phyloP scores from a whole-genome alignment of 2,329 filamentous ascomycete species.

The Pyrenochaeta sp. region DNA sequence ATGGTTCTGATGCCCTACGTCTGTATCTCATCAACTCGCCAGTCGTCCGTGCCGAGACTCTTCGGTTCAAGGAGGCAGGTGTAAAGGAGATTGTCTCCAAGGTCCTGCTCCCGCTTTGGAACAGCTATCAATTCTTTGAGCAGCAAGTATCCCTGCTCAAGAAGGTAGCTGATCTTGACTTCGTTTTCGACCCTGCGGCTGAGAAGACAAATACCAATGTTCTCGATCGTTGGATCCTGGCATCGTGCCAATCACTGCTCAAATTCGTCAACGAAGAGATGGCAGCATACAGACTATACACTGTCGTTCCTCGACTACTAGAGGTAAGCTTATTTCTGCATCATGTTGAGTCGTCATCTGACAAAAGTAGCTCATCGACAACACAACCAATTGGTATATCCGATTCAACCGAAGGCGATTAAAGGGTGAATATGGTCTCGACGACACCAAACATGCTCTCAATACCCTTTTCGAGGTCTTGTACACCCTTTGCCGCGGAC shows the following conservation, averaged over 20 bases:
- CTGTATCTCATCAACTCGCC: slow-evolving; percentile 98
- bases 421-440: slow-evolving; percentile 85
- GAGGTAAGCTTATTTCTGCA: slow-evolving; percentile 45
- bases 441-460: slow-evolving; percentile 88
- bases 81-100: slow-evolving; percentile 96
- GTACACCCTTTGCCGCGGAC: slow-evolving; percentile 83
- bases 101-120: slow-evolving; percentile 91
- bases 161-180: slow-evolving; percentile 81
- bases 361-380: slow-evolving; percentile 73
- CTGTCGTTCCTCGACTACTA: slow-evolving; percentile 85
- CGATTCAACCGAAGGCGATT: slow-evolving; percentile 89
- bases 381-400: slow-evolving; percentile 99
- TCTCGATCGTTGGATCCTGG: slow-evolving; percentile 95
- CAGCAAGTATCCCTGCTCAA: slow-evolving; percentile 85
- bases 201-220: slow-evolving; percentile 84
- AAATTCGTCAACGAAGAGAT: slow-evolving; percentile 95
- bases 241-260: slow-evolving; percentile 87
- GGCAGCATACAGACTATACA: slow-evolving; percentile 76
- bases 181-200: slow-evolving; percentile 76
- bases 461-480: slow-evolving; percentile 95
- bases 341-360: slow-evolving; percentile 10
- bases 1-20: slow-evolving; percentile 89
- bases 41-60: slow-evolving; percentile 87
- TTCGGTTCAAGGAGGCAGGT: slow-evolving; percentile 88
- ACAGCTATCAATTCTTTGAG: slow-evolving; percentile 96